These are phyloP conservation scores for Diaporthe citriasiana DNA, from an alignment of 2,329 filamentous ascomycete genomes.

Conservation along the genomic window DNA sequence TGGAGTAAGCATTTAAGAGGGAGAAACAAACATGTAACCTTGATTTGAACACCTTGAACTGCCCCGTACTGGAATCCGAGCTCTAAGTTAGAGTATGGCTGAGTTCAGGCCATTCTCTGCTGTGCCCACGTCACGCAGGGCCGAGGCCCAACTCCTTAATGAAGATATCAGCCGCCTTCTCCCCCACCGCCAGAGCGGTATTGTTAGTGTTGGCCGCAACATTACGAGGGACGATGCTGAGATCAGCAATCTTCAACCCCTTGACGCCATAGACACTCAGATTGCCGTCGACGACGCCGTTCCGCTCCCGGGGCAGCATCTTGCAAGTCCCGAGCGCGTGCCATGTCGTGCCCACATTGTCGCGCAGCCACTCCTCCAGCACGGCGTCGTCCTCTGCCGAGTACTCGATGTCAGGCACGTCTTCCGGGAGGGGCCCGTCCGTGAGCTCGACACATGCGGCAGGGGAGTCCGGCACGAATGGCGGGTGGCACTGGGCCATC, in stretches of 20 bases:
- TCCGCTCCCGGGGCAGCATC: slow-evolving; percentile 58
- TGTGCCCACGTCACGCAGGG: neutral
- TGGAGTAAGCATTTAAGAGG: too few species aligned
- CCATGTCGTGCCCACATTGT: slow-evolving; percentile 57
- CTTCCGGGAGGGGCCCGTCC: slow-evolving; percentile 7
- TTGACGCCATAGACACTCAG: slow-evolving; percentile 59
- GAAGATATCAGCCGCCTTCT: slow-evolving; percentile 56
- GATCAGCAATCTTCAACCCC: slow-evolving; percentile 56
- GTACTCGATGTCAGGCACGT: slow-evolving; percentile 59
- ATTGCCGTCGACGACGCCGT: slow-evolving; percentile 58
- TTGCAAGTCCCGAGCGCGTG: slow-evolving; percentile 61
- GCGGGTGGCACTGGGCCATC: slow-evolving; percentile 47
- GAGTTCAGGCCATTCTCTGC: too few species aligned
- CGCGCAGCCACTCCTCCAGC: slow-evolving; percentile 59
- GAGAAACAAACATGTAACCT: too few species aligned
- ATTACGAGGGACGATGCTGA: slow-evolving; percentile 55
- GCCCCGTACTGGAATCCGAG: too few species aligned
- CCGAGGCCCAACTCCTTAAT: slow-evolving; percentile 37
- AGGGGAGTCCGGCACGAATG: slow-evolving; percentile 51
- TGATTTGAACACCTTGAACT: too few species aligned
- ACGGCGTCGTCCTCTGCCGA: slow-evolving; percentile 62
- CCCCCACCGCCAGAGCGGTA: slow-evolving; percentile 60
- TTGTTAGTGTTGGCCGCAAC: slow-evolving; percentile 60
- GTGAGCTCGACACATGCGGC: slow-evolving; percentile 53
- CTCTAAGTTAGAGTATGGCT: too few species aligned